Evolutionary conservation across 2,329 filamentous ascomycete species (phyloP), one percentile per base, ranked within the genome.

Genomic region (Nemania abortiva): DNA sequence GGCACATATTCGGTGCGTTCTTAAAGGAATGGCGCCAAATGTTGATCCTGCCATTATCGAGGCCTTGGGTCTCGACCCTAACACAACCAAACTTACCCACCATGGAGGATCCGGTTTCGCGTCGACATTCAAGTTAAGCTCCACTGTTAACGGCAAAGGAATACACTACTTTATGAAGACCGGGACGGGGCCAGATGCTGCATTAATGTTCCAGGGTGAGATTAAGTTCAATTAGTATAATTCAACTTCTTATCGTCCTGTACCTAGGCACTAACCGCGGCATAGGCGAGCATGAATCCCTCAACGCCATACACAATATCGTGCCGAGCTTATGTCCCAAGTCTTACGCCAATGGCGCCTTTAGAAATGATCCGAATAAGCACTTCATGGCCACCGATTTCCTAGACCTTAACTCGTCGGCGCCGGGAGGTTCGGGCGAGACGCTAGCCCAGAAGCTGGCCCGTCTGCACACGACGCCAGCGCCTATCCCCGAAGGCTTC

Each of bases 401-500:
- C 77, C 84, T 98, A 0, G 87, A 95, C 63, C 84, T 95, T 0
- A 81, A 84, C 0, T 79, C 82, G 3, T 73, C 82, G 62, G 77
- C 80, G 72, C 61, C 82, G 0, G 77, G 78, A 11, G 83, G 83
- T 2, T 86, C 86, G 0, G 84, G 85, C 9, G 77, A 83, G 65
- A 89, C 88, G 1, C 84, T 98, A 1, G 93, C 94, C 0, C 81
- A 87, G 70, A 95, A 97, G 79, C 84, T 98, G 7, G 94, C 92
- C 1, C 89, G 87, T 76, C 82, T 98, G 54, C 95, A 98, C 79
- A 90, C 88, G 1, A 93, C 90, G 0, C 89, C 91, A 0, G 92
- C 92, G 0, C 92, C 93, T 0, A 79, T 84, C 0, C 90, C 90
- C 0, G 79, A 86, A 11, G 89, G 88, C 22, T 84, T 87, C 71